phyloP scores from a whole-genome alignment of 192 early-diverging fungal species.

The Oehlia diaphana region DNA sequence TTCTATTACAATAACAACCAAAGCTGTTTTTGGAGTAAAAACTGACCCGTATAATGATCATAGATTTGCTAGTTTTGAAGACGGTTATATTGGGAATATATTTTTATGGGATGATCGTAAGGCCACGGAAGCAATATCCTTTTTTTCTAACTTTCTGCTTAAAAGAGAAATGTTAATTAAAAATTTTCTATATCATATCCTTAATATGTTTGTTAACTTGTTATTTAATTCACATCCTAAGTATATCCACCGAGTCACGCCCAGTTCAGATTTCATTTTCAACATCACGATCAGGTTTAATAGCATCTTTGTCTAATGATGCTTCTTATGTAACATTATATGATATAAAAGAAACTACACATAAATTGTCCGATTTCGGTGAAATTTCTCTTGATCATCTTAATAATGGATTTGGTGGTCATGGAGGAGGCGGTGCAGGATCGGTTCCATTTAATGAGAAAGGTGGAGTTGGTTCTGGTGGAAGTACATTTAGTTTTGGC shows the following conservation, averaged over 20 bases:
- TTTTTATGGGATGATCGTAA: slow-evolving; percentile 78
- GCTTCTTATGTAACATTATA: slow-evolving; percentile 56
- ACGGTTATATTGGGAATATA: slow-evolving; percentile 56
- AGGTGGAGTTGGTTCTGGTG: neutral
- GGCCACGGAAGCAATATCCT: slow-evolving; percentile 59
- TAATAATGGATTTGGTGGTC: neutral
- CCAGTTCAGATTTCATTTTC: slow-evolving; percentile 64
- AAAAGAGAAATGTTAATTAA: neutral
- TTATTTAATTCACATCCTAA: slow-evolving; percentile 13
- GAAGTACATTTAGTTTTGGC: neutral
- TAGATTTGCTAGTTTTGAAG: slow-evolving; percentile 71
- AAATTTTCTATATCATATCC: neutral
- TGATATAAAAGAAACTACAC: slow-evolving; percentile 65
- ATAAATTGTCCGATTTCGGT: neutral
- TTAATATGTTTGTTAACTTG: neutral
- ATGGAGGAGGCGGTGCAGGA: neutral
- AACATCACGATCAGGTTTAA: slow-evolving; percentile 52
- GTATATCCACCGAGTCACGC: slow-evolving; percentile 32
- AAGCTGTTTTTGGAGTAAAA: slow-evolving; percentile 66
- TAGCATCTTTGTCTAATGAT: slow-evolving; percentile 61
- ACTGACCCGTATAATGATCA: slow-evolving; percentile 69
- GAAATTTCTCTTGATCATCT: neutral
- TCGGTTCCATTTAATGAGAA: slow-evolving; percentile 20
- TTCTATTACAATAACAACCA: slow-evolving; percentile 55
- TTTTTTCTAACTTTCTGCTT: slow-evolving; percentile 19